Evolutionary conservation across 495 filamentous ascomycete genomes (phyloP).

Genomic region (Cladorrhinum samala): DNA sequence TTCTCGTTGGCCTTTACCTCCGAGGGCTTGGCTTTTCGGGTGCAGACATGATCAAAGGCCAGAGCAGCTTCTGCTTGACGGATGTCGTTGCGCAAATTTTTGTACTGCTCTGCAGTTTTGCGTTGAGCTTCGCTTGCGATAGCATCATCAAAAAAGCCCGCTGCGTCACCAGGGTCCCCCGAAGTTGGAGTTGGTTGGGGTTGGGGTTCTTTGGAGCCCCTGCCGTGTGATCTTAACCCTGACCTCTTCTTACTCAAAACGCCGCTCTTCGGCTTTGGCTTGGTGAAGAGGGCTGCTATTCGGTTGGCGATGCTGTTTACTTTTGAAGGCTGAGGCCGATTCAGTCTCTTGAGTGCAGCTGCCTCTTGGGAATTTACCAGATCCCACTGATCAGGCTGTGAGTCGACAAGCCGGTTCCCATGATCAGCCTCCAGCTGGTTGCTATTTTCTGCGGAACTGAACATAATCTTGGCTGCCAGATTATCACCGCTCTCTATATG

Average conservation of each 20-base stretch:
- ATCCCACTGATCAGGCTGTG: neutral
- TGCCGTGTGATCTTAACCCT: neutral
- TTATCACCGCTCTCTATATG: neutral
- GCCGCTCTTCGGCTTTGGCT: neutral
- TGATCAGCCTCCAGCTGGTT: neutral
- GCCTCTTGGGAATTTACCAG: neutral
- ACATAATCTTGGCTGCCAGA: neutral
- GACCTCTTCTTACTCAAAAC: neutral
- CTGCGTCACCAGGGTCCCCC: neutral
- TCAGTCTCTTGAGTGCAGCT: neutral
- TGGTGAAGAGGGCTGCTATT: neutral
- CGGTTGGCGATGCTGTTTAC: neutral
- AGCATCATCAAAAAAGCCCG: neutral
- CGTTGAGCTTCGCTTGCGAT: neutral
- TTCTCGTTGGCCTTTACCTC: slow-evolving; percentile 29
- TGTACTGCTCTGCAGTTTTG: slow-evolving; percentile 6
- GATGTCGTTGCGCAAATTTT: slow-evolving; percentile 9
- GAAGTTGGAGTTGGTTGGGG: no score
- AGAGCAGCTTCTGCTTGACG: slow-evolving; percentile 12
- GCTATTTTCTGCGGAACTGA: neutral
- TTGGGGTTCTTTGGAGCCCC: neutral
- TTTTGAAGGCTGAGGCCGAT: neutral
- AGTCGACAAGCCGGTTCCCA: neutral
- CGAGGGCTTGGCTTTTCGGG: slow-evolving; percentile 4
- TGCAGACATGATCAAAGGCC: slow-evolving; percentile 20